phyloP scores from a whole-genome alignment of 768 basidiomycete species.

The Boletus subcaerulescens region DNA sequence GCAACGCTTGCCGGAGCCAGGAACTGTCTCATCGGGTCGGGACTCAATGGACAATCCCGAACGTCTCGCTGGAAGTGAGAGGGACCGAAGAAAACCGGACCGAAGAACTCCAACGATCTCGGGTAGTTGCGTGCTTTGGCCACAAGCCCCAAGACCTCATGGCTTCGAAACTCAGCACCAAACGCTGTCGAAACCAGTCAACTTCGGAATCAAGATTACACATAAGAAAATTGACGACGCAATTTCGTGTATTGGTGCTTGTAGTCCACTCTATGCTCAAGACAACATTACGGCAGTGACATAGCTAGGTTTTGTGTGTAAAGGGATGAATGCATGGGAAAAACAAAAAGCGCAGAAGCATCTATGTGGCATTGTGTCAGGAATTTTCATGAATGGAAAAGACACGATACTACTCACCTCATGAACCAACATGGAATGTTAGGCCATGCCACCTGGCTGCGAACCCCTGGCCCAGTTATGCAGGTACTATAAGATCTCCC shows the following conservation, averaged over 20 bases:
- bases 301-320: conserved; percentile 18
- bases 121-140: background rate
- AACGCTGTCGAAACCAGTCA: conserved; percentile 8
- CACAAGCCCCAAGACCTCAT: background rate
- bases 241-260: conserved; percentile 15
- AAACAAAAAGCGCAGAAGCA: background rate
- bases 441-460: background rate
- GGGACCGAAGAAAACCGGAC: background rate
- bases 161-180: conserved; percentile 11
- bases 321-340: conserved; percentile 1
- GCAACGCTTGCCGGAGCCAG: conserved; percentile 4
- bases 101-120: background rate
- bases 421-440: background rate
- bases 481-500: conserved; percentile 75
- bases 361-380: conserved; percentile 4
- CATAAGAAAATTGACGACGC: conserved; percentile 11
- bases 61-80: background rate
- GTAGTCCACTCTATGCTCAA: conserved; percentile 15
- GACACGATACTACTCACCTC: conserved; percentile 4
- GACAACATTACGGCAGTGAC: conserved; percentile 19
- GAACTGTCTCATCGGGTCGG: background rate
- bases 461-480: conserved; percentile 27
- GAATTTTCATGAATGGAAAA: background rate
- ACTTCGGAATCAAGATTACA: conserved; percentile 4
- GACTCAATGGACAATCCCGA: background rate